phyloP scores from a whole-genome alignment of 148 eudicot species.

The Camellia granthamiana region DNA sequence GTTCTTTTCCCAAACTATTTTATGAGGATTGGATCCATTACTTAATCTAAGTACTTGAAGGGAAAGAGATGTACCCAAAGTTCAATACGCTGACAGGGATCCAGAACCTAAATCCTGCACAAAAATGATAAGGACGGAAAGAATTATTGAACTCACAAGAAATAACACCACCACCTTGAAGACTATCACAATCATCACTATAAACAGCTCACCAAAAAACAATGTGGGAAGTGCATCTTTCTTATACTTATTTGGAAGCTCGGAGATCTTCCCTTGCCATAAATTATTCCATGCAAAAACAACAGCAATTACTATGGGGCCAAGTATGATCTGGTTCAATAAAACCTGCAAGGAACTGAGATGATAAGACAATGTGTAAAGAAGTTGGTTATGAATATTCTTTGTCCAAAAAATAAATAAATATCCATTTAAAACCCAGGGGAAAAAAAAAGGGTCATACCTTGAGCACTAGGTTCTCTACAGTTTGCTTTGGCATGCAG shows the following conservation, averaged over 20 bases:
- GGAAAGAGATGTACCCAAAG: conserved; percentile 62
- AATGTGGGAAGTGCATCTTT: conserved; percentile 80
- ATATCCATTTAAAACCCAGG: not conserved
- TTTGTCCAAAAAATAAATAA: not conserved
- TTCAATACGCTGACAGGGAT: conserved; percentile 82
- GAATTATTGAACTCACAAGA: not conserved
- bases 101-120: conserved; percentile 96
- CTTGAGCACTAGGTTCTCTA: conserved; percentile 61
- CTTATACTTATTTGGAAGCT: conserved; percentile 85
- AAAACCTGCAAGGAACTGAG: conserved; percentile 50
- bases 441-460: conserved; percentile 29
- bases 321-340: conserved; percentile 80
- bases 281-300: conserved; percentile 92
- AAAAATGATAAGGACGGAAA: conserved; percentile 6
- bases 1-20: not conserved
- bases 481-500: conserved; percentile 72
- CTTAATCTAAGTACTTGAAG: conserved; percentile 19
- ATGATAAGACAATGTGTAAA: conserved; percentile 16
- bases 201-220: conserved; percentile 41
- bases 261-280: conserved; percentile 79
- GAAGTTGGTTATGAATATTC: not conserved
- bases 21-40: not conserved
- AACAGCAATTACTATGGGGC: conserved; percentile 88
- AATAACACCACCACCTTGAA: not conserved
- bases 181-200: not conserved